phyloP scores from a whole-genome alignment of 305 asterid genomes.

The Coffea humblotiana region DNA sequence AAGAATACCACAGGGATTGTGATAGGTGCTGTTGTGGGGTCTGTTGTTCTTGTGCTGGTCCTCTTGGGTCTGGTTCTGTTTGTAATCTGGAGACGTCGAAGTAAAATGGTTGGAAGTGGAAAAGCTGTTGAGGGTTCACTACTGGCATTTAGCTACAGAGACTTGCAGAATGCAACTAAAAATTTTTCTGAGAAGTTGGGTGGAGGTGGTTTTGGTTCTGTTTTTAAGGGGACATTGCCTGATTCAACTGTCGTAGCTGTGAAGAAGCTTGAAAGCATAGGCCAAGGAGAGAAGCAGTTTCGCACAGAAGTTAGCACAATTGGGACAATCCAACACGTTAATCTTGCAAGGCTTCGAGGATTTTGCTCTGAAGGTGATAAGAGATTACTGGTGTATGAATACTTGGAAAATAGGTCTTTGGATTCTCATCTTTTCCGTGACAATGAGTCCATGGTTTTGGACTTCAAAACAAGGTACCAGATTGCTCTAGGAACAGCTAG shows the following conservation, averaged over 20 bases:
- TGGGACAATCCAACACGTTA: constrained; percentile 77
- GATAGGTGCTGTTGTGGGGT: constrained; percentile 48
- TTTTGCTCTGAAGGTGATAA: constrained; percentile 66
- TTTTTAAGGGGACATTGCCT: constrained; percentile 63
- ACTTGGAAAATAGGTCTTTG: constrained; percentile 65
- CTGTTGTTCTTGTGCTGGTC: constrained; percentile 35
- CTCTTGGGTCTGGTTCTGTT: constrained; percentile 31
- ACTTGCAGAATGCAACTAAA: constrained; percentile 61
- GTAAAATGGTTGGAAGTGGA: constrained; percentile 31
- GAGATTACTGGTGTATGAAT: constrained; percentile 63
- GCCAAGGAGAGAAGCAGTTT: constrained; percentile 84
- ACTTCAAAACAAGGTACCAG: constrained; percentile 58
- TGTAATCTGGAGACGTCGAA: constrained; percentile 35
- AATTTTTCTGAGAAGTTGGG: constrained; percentile 70
- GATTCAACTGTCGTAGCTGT: constrained; percentile 64
- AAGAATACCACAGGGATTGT: constrained; percentile 36
- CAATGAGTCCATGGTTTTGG: constrained; percentile 39
- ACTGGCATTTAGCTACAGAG: constrained; percentile 59
- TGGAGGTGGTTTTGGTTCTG: constrained; percentile 81
- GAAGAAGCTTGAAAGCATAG: constrained; percentile 72
- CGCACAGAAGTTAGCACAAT: constrained; percentile 79
- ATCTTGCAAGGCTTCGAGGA: constrained; percentile 72
- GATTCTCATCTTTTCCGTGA: constrained; percentile 55
- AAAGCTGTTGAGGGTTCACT: constrained; percentile 56
- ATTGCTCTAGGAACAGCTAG: constrained; percentile 66